Percentiles rank a stretch among this genome's conserved stretches.
Evolutionary conservation across 768 basidiomycete species (phyloP).

Genomic region (Lentinula boryana): DNA sequence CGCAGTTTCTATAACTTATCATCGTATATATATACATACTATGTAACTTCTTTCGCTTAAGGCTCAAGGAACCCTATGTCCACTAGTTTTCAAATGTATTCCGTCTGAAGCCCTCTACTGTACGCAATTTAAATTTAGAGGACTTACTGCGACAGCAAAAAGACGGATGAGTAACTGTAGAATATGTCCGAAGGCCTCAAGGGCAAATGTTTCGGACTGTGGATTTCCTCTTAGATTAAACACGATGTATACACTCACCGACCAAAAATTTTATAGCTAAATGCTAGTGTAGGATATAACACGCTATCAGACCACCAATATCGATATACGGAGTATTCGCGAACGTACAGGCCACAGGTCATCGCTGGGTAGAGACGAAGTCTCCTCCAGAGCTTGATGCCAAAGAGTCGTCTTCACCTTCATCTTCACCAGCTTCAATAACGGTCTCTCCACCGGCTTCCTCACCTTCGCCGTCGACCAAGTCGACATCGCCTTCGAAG

Average conservation of each 20-base stretch:
- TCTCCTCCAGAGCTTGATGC: slow-evolving; percentile 6
- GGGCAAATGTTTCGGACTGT: no score
- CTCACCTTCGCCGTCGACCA: background rate
- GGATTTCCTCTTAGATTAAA: background rate
- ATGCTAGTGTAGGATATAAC: background rate
- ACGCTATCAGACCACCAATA: background rate
- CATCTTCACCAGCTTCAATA: background rate
- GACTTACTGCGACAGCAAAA: no score
- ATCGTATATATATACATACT: background rate
- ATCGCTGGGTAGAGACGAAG: slow-evolving; percentile 37
- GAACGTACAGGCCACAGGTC: slow-evolving; percentile 26
- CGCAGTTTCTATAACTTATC: background rate
- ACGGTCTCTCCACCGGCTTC: slow-evolving; percentile 8
- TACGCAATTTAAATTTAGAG: no score
- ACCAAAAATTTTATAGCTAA: background rate
- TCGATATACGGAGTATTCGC: slow-evolving; percentile 8
- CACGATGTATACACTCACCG: background rate
- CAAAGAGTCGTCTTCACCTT: slow-evolving; percentile 7
- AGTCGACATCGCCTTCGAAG: slow-evolving; percentile 4
- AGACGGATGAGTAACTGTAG: no score
- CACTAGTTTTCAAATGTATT: no score
- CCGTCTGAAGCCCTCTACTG: no score
- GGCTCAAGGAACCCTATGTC: no score
- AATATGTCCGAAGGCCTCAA: no score
- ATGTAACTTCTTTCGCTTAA: no score